Evolutionary conservation across 169 alveolate species (phyloP).

Genomic region (Eimeria falciformis): DNA sequence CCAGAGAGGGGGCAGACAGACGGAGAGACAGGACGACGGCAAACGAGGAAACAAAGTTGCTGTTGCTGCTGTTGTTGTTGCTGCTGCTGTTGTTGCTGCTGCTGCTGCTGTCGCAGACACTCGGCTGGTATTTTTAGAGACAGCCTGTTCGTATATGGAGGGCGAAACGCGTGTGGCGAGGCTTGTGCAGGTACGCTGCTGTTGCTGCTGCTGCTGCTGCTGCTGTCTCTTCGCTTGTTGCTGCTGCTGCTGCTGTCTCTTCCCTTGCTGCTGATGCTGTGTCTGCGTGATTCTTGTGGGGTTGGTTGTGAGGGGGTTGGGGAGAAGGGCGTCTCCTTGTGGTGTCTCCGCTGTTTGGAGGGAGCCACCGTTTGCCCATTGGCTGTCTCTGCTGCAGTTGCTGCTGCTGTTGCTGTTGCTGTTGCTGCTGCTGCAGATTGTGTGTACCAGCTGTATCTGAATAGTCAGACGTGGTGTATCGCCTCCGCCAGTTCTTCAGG

Average conservation of each 20-base stretch:
- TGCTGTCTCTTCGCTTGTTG: neutral
- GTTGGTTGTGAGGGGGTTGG: no score
- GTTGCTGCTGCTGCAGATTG: conserved; percentile 54
- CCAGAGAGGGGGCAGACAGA: no score
- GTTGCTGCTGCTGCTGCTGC: conserved; percentile 37
- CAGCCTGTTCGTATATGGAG: conserved; percentile 2
- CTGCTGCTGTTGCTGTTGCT: conserved; percentile 5
- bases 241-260: neutral
- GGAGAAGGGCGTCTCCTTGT: no score
- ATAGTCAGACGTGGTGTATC: neutral
- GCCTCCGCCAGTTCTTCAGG: neutral
- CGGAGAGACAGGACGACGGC: no score
- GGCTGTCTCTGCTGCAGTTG: no score
- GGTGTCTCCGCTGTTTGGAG: no score
- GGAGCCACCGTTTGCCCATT: no score
- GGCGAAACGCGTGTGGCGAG: conserved; percentile 3
- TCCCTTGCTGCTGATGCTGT: conserved; percentile 31
- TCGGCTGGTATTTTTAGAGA: conserved; percentile 27
- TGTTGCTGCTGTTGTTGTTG: no score
- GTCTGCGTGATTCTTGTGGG: neutral
- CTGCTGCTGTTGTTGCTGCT: conserved; percentile 22
- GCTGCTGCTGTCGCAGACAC: conserved; percentile 25
- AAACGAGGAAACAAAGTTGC: no score
- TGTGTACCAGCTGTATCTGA: conserved; percentile 16
- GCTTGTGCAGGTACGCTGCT: conserved; percentile 25